Evolutionary conservation across 164 flowering plant species (phyloP).

Genomic region (Berberis thunbergii): DNA sequence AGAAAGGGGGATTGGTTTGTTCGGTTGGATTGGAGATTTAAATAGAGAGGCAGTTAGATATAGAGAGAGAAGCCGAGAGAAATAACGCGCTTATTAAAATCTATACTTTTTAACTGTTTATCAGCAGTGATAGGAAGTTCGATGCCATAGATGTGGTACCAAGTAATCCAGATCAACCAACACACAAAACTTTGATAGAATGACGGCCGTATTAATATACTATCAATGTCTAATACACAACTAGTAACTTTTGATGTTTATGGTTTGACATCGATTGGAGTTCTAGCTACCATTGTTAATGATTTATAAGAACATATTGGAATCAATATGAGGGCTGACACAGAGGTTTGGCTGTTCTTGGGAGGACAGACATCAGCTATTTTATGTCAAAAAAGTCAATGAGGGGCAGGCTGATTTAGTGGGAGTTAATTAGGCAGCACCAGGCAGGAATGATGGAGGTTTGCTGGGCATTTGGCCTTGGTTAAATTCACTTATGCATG

Average conservation of each 20-base stretch:
- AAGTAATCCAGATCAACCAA: conserved; percentile 13
- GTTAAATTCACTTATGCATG: conserved; percentile 13
- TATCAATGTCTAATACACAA: not conserved
- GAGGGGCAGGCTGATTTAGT: conserved; percentile 1
- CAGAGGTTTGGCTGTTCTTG: not conserved
- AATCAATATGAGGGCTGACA: conserved; percentile 3
- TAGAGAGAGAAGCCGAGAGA: conserved; percentile 8
- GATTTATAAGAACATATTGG: not conserved
- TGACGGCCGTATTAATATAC: not conserved
- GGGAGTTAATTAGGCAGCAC: conserved; percentile 12
- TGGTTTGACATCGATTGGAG: too few relatives aligned
- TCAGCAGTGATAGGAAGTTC: conserved; percentile 3
- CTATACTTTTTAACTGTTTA: conserved; percentile 6
- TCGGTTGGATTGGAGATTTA: conserved; percentile 10
- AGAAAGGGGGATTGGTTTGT: conserved; percentile 16
- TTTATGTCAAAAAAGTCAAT: conserved; percentile 15
- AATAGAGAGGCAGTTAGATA: conserved; percentile 5
- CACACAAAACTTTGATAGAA: not conserved
- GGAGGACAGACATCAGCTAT: conserved; percentile 4
- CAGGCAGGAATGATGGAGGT: conserved; percentile 18
- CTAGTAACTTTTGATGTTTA: not conserved
- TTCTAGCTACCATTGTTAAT: not conserved
- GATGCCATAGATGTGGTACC: conserved; percentile 15
- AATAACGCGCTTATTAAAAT: not conserved
- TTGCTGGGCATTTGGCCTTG: conserved; percentile 9